Conservation (phyloP, 2,329 filamentous ascomycete genomes). For the Colletotrichum paranaense region DNA sequence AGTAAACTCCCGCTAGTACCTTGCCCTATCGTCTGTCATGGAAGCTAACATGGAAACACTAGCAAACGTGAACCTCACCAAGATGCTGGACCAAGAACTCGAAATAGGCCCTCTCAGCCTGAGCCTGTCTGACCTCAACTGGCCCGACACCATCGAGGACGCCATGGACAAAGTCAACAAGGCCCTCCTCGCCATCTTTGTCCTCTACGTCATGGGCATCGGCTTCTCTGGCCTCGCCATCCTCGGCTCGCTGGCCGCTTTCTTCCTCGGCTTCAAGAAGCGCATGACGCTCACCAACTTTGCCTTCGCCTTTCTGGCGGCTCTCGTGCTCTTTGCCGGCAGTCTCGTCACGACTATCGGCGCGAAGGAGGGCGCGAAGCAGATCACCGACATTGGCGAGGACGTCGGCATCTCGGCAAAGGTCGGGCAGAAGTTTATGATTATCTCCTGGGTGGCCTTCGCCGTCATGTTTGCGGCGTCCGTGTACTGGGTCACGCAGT, state of each 20-base stretch:
- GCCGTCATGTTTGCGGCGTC: conserved; percentile 53
- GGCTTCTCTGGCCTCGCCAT: conserved; percentile 56
- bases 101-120: conserved; percentile 56
- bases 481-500: conserved; percentile 54
- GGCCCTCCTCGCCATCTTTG: conserved; percentile 59
- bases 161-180: conserved; percentile 62
- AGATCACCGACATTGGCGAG: conserved; percentile 56
- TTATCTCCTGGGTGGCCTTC: conserved; percentile 59
- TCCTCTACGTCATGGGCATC: conserved; percentile 59
- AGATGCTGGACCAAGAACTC: conserved; percentile 58
- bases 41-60: conserved; percentile 6
- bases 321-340: conserved; percentile 51
- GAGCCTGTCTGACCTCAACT: conserved; percentile 57
- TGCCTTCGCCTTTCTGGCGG: conserved; percentile 48
- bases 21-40: not conserved
- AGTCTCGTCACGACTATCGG: conserved; percentile 57
- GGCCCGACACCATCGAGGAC: conserved; percentile 56
- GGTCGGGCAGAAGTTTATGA: conserved; percentile 56
- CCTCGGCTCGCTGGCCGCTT: conserved; percentile 49
- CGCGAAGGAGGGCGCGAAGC: conserved; percentile 51
- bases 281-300: conserved; percentile 49
- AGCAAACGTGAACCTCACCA: conserved; percentile 59
- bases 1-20: conserved; percentile 36
- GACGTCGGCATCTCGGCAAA: conserved; percentile 57
- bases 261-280: conserved; percentile 45